Percentiles rank a stretch among this genome's conserved stretches.
phyloP scores from a whole-genome alignment of 2,329 filamentous ascomycete genomes.

The Lecanicillium sp. region DNA sequence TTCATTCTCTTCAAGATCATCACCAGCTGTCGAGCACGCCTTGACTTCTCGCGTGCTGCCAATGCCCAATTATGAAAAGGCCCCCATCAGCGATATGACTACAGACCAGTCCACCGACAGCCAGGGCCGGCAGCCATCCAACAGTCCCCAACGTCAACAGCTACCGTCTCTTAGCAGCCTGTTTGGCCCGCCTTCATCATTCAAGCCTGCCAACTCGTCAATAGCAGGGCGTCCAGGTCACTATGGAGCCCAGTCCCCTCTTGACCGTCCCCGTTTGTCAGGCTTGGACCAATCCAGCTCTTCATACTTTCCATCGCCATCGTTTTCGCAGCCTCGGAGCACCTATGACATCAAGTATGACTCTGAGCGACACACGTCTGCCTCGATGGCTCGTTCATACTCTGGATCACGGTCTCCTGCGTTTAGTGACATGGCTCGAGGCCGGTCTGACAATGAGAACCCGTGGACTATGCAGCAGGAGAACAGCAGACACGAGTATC shows the following conservation, averaged over 20 bases:
- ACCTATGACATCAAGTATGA: conserved; percentile 38
- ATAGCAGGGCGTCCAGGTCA: conserved; percentile 35
- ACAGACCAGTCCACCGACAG: conserved; percentile 6
- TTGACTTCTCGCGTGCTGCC: conserved; percentile 27
- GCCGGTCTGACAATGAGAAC: conserved; percentile 25
- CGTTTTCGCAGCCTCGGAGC: conserved; percentile 34
- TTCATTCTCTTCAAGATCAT: conserved; percentile 36
- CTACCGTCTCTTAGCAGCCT: conserved; percentile 50
- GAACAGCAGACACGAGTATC: conserved; percentile 34
- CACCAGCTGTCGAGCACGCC: conserved; percentile 28
- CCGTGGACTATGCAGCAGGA: conserved; percentile 34
- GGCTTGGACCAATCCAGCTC: not conserved
- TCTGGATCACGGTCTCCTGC: conserved; percentile 37
- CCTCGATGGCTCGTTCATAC: conserved; percentile 23
- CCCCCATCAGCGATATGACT: conserved; percentile 34
- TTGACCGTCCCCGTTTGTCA: conserved; percentile 32
- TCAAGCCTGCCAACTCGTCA: conserved; percentile 36
- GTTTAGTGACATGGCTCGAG: conserved; percentile 27
- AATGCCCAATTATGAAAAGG: conserved; percentile 51
- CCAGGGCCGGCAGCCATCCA: conserved; percentile 17
- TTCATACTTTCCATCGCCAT: conserved; percentile 40
- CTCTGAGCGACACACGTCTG: conserved; percentile 27
- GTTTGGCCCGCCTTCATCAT: conserved; percentile 39
- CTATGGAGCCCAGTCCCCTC: conserved; percentile 34
- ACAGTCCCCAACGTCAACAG: conserved; percentile 31